Percentiles rank a stretch among this genome's conserved stretches.
These are phyloP conservation scores for Melaleuca alternifolia DNA, from an alignment of 345 rosid genomes.

Conservation along the genomic window DNA sequence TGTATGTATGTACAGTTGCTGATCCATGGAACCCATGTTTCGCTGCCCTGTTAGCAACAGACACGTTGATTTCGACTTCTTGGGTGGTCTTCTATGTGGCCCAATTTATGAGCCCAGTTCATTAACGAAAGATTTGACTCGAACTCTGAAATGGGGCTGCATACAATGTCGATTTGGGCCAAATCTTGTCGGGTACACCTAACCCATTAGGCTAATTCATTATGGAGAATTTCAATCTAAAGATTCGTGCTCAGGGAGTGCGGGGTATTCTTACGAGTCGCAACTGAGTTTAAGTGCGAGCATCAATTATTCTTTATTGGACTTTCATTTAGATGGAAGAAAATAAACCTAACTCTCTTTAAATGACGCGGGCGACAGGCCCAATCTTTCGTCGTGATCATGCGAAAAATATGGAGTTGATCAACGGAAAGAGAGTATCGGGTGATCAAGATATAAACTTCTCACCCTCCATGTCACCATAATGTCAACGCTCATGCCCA, in stretches of 20 bases:
- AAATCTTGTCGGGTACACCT: not conserved
- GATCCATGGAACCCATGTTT: not conserved
- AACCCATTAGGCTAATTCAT: not conserved
- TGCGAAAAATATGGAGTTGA: not conserved
- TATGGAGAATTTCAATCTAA: not conserved
- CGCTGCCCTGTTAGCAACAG: not conserved
- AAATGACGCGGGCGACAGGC: not conserved
- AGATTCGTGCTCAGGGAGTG: not conserved
- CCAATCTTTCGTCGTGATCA: not conserved
- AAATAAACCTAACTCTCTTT: not conserved
- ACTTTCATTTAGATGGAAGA: not conserved
- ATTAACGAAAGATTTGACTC: too few species aligned
- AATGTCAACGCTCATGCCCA: not conserved
- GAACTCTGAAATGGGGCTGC: not conserved
- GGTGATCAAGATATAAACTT: not conserved
- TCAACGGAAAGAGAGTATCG: not conserved
- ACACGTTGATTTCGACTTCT: not conserved
- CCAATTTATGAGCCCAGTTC: not conserved
- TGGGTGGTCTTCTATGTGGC: not conserved
- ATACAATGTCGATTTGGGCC: not conserved
- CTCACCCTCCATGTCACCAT: not conserved
- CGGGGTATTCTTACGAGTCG: not conserved
- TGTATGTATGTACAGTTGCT: not conserved
- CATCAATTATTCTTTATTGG: not conserved
- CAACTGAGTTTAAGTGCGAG: not conserved